Conservation (phyloP, 2,329 filamentous ascomycete species). For the Bipolaris bicolor region DNA sequence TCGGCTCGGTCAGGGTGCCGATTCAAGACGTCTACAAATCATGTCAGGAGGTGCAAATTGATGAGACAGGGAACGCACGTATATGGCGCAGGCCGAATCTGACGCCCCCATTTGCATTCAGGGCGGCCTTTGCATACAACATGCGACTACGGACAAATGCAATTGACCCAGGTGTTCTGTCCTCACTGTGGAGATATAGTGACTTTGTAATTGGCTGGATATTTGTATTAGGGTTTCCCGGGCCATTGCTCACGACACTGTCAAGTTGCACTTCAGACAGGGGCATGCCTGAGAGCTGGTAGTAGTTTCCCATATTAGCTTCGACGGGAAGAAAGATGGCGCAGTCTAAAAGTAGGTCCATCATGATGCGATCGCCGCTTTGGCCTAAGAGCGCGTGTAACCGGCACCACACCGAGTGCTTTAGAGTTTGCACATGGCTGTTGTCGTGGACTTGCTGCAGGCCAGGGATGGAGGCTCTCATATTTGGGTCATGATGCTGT, state of each 20-base stretch:
- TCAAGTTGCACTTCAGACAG: constrained; percentile 55
- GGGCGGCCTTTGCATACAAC: constrained; percentile 77
- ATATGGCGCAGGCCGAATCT: constrained; percentile 79
- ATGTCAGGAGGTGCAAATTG: constrained; percentile 22
- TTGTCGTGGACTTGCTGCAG: constrained; percentile 71
- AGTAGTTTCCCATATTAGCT: constrained; percentile 68
- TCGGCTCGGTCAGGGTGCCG: constrained; percentile 62
- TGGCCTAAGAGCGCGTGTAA: constrained; percentile 75
- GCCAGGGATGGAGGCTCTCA: constrained; percentile 65
- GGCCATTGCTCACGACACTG: constrained; percentile 7
- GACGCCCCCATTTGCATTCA: constrained; percentile 71
- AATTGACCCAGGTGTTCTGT: constrained; percentile 63
- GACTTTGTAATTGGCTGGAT: constrained; percentile 2
- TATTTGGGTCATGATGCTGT: constrained; percentile 40
- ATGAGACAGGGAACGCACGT: constrained; percentile 61
- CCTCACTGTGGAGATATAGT: constrained; percentile 12
- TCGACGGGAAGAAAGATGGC: constrained; percentile 73
- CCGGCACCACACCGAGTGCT: constrained; percentile 74
- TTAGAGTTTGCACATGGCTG: constrained; percentile 71
- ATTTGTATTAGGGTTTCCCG: constrained; percentile 1
- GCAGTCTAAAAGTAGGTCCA: constrained; percentile 76
- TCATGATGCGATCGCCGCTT: constrained; percentile 77
- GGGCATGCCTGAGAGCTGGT: constrained; percentile 77
- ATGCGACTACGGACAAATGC: constrained; percentile 81
- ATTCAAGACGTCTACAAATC: constrained; percentile 74